phyloP scores from a whole-genome alignment of 495 filamentous ascomycete species.

The Lasiosphaeria hispida region DNA sequence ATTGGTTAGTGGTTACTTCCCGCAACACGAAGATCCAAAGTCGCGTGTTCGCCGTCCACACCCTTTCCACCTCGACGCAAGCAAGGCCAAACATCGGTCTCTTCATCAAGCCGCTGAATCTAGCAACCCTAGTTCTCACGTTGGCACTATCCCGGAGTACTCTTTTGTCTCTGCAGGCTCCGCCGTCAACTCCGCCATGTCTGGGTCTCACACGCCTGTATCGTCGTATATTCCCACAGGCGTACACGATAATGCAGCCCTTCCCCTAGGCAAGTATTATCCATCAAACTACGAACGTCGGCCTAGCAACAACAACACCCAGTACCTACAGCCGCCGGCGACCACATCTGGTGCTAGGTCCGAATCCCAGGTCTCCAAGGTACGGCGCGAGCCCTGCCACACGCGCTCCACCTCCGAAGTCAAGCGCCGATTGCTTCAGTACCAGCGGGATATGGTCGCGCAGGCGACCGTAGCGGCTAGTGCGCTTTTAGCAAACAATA shows the following conservation, averaged over 20 bases:
- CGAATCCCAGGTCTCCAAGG: constrained; percentile 32
- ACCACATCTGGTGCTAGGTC: constrained; percentile 24
- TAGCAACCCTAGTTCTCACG: not conserved
- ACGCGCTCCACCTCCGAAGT: constrained; percentile 44
- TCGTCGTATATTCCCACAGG: constrained; percentile 45
- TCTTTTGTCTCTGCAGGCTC: constrained; percentile 2
- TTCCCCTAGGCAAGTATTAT: constrained; percentile 56
- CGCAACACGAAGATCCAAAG: constrained; percentile 47
- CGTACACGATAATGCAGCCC: constrained; percentile 27
- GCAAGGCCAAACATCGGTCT: constrained; percentile 35
- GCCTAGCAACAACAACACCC: constrained; percentile 14
- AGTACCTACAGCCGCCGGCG: constrained; percentile 16
- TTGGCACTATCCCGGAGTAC: constrained; percentile 13
- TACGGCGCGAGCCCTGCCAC: constrained; percentile 20
- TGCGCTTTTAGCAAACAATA: constrained; percentile 28
- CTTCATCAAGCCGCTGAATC: constrained; percentile 29
- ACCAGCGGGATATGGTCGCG: constrained; percentile 59
- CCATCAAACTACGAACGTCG: constrained; percentile 50
- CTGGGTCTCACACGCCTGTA: constrained; percentile 33
- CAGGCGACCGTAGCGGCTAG: constrained; percentile 48
- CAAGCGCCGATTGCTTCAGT: constrained; percentile 52
- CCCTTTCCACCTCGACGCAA: constrained; percentile 40
- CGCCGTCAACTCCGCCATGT: constrained; percentile 8
- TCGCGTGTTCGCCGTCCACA: constrained; percentile 37
- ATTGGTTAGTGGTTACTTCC: constrained; percentile 48